Percentiles rank a stretch among this genome's conserved stretches.
These are phyloP conservation scores for Aspergillus nanangensis DNA, from an alignment of 495 filamentous ascomycete species.

Conservation along the genomic window DNA sequence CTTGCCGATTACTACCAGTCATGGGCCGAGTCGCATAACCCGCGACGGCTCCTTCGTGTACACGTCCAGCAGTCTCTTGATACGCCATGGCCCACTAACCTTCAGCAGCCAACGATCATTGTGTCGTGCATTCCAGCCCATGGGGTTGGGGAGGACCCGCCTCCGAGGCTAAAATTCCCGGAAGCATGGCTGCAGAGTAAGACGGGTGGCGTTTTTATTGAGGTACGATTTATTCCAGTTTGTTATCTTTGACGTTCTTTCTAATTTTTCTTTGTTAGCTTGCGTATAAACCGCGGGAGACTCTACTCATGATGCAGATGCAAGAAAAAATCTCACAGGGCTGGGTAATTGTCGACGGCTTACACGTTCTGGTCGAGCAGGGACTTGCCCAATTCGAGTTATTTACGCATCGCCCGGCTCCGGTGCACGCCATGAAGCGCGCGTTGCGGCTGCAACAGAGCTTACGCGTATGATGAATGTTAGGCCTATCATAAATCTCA, in stretches of 20 bases:
- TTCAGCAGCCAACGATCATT: constrained; percentile 61
- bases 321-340: constrained; percentile 28
- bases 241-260: constrained; percentile 20
- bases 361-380: constrained; percentile 67
- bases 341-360: constrained; percentile 66
- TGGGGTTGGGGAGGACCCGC: constrained; percentile 19
- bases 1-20: constrained; percentile 36
- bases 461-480: no score
- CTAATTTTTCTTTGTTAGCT: constrained; percentile 55
- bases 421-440: constrained; percentile 63
- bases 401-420: constrained; percentile 67
- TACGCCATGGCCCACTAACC: constrained; percentile 41
- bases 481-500: no score
- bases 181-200: constrained; percentile 63
- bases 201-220: constrained; percentile 70
- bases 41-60: constrained; percentile 40
- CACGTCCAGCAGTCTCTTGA: constrained; percentile 42
- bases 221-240: constrained; percentile 33
- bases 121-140: constrained; percentile 63
- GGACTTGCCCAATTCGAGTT: constrained; percentile 72
- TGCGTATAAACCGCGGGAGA: constrained; percentile 34
- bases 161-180: constrained; percentile 43
- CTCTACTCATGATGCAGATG: constrained; percentile 56
- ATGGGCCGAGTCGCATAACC: constrained; percentile 16
- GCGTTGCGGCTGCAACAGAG: no score